These are phyloP conservation scores for Russula olivacea DNA, from an alignment of 768 basidiomycete genomes.

Conservation along the genomic window DNA sequence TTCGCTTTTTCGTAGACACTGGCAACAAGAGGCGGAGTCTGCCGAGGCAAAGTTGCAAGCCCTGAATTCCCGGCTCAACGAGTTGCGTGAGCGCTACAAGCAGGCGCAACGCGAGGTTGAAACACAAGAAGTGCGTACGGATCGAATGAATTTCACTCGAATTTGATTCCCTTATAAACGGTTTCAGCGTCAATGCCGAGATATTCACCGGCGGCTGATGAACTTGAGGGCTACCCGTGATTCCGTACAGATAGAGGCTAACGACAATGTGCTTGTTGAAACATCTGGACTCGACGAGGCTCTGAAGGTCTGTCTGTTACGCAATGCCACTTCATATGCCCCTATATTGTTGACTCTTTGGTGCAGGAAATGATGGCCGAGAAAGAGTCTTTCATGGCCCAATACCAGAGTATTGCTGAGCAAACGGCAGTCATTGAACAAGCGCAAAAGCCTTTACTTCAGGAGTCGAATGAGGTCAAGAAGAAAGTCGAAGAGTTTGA, in stretches of 20 bases:
- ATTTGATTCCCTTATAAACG: not conserved
- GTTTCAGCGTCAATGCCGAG: slow-evolving; percentile 16
- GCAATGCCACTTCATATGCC: not conserved
- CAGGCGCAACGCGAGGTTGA: slow-evolving; percentile 29
- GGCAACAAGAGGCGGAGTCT: slow-evolving; percentile 36
- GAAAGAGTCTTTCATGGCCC: slow-evolving; percentile 41
- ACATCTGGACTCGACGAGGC: slow-evolving; percentile 51
- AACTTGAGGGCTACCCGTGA: slow-evolving; percentile 33
- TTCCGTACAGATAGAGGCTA: slow-evolving; percentile 51
- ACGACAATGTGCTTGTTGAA: slow-evolving; percentile 62
- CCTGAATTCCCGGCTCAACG: slow-evolving; percentile 29
- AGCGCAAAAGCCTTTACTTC: slow-evolving; percentile 40
- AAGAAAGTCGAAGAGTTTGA: slow-evolving; percentile 47
- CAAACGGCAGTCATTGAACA: slow-evolving; percentile 46
- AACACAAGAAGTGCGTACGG: slow-evolving; percentile 9
- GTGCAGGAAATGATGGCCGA: slow-evolving; percentile 51
- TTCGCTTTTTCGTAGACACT: slow-evolving; percentile 38
- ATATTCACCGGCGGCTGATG: slow-evolving; percentile 12
- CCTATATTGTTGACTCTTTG: not conserved
- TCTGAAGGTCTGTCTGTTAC: slow-evolving; percentile 45
- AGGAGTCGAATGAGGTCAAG: slow-evolving; percentile 43
- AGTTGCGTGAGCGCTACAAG: slow-evolving; percentile 32
- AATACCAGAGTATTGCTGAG: slow-evolving; percentile 43
- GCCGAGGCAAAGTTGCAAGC: slow-evolving; percentile 37
- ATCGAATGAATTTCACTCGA: not conserved